Evolutionary conservation across 805 yeast genomes (phyloP).

Genomic region (Cyberlindnera nakhonratchasimensis): DNA sequence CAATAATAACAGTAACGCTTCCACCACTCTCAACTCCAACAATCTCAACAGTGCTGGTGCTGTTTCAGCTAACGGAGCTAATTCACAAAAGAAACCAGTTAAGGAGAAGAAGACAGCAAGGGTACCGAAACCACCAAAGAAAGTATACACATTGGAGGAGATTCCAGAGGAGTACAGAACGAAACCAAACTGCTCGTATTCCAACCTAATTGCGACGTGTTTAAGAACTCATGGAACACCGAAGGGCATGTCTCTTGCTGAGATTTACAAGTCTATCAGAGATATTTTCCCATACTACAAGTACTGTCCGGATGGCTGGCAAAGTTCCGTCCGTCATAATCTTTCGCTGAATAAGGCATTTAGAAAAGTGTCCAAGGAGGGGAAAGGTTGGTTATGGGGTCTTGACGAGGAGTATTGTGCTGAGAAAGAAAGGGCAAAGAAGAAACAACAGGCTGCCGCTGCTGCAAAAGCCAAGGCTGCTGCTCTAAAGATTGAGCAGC

Average conservation of each 20-base stretch:
- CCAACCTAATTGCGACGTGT: constrained; percentile 76
- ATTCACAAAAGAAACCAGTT: constrained; percentile 26
- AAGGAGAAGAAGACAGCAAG: constrained; percentile 48
- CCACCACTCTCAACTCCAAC: constrained; percentile 7
- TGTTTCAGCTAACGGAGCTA: neutral
- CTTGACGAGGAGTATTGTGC: constrained; percentile 80
- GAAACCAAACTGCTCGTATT: constrained; percentile 81
- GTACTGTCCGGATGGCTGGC: constrained; percentile 98
- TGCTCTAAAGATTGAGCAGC: constrained; percentile 49
- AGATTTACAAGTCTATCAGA: constrained; percentile 81
- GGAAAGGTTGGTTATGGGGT: constrained; percentile 96
- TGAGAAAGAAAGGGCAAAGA: constrained; percentile 74
- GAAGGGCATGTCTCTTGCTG: constrained; percentile 77
- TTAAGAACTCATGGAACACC: constrained; percentile 62
- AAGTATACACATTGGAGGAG: constrained; percentile 71
- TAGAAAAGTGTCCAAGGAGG: constrained; percentile 74
- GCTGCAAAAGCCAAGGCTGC: constrained; percentile 58
- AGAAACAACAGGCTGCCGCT: constrained; percentile 62
- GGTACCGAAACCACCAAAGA: constrained; percentile 52
- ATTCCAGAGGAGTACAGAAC: constrained; percentile 84
- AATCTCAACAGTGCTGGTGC: constrained; percentile 4
- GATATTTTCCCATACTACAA: constrained; percentile 87
- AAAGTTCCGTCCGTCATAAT: constrained; percentile 87
- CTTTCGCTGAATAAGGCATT: constrained; percentile 83
- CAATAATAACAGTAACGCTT: too few species aligned